Evolutionary conservation across 805 yeast genomes (phyloP).

Genomic region (Ogataea nonfermentans): DNA sequence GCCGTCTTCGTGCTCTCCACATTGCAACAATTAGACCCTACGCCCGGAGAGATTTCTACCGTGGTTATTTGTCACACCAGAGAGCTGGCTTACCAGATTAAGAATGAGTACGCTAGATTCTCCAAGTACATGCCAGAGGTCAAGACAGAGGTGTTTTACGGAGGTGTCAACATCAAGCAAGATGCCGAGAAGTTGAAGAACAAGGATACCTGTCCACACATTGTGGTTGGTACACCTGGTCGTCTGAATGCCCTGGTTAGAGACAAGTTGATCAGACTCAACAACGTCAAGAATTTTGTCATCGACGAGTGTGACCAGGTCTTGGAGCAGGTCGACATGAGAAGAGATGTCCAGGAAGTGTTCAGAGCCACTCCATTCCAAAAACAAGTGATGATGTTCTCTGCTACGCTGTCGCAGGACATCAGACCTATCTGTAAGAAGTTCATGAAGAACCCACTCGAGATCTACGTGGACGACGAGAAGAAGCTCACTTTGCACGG

Average conservation of each 20-base stretch:
- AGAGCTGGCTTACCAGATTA: conserved; percentile 97
- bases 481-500: conserved; percentile 97
- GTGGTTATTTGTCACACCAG: conserved; percentile 97
- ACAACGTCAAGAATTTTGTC: conserved; percentile 89
- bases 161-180: conserved; percentile 84
- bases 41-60: conserved; percentile 93
- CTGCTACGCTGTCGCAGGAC: conserved; percentile 92
- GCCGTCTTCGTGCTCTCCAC: conserved; percentile 97
- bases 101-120: conserved; percentile 95
- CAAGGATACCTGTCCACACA: conserved; percentile 94
- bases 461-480: conserved; percentile 96
- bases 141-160: conserved; percentile 93
- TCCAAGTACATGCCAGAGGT: conserved; percentile 99
- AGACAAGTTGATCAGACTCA: conserved; percentile 83
- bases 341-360: conserved; percentile 97
- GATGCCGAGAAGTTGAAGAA: conserved; percentile 86
- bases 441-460: conserved; percentile 97
- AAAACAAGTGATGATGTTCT: conserved; percentile 99
- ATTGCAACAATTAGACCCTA: conserved; percentile 94
- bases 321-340: conserved; percentile 81
- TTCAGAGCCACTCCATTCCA: conserved; percentile 97
- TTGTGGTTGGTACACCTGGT: conserved; percentile 98
- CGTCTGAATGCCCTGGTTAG: conserved; percentile 91
- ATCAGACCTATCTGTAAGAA: conserved; percentile 96
- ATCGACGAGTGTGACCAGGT: conserved; percentile 99